phyloP scores from a whole-genome alignment of 345 rosid species.

The Arabidopsis suecica region DNA sequence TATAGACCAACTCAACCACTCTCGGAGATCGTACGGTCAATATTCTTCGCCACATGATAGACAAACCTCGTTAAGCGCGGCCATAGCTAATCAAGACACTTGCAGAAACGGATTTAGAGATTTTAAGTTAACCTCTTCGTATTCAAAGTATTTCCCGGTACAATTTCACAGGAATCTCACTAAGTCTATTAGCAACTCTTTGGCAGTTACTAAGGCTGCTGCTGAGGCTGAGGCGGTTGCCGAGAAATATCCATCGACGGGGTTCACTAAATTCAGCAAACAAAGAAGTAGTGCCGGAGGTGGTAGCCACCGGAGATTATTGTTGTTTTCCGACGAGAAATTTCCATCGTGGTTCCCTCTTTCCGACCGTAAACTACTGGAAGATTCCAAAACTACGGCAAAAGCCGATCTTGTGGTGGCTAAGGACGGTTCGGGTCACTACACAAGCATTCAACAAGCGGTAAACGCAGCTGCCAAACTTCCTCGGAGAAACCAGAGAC shows the following conservation, averaged over 20 bases:
- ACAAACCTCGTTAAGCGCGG: conserved; percentile 80
- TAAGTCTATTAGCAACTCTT: conserved; percentile 71
- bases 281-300: conserved; percentile 11
- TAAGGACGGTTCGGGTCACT: conserved; percentile 80
- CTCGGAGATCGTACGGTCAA: conserved; percentile 48
- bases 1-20: conserved; percentile 55
- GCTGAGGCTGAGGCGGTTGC: conserved; percentile 32
- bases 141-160: conserved; percentile 49
- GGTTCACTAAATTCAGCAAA: conserved; percentile 29
- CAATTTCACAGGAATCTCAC: conserved; percentile 56
- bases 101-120: conserved; percentile 79
- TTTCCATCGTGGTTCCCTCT: conserved; percentile 74
- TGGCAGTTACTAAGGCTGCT: conserved; percentile 60
- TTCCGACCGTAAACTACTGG: conserved; percentile 66
- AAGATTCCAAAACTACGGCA: conserved; percentile 21
- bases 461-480: conserved; percentile 54
- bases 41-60: conserved; percentile 45
- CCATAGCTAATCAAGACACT: conserved; percentile 70
- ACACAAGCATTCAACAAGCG: conserved; percentile 65
- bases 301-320: conserved; percentile 51
- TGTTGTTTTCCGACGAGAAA: conserved; percentile 45
- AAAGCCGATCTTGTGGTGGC: conserved; percentile 79
- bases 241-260: conserved; percentile 22
- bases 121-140: conserved; percentile 49
- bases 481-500: conserved; percentile 48